These are phyloP conservation scores for Yamadazyma dushanensis DNA, from an alignment of 1,139 yeast genomes.

Conservation along the genomic window DNA sequence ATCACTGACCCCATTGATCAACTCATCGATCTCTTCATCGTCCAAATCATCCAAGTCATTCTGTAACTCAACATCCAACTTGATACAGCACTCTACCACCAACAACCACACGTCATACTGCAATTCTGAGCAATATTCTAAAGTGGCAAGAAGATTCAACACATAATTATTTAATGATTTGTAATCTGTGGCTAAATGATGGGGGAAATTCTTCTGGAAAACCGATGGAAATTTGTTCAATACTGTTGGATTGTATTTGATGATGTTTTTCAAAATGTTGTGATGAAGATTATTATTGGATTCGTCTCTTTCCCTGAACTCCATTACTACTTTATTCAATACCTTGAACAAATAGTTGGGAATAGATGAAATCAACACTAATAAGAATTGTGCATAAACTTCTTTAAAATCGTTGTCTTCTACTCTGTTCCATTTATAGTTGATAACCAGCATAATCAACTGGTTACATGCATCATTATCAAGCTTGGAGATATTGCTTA, in stretches of 20 bases:
- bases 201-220: conserved; percentile 69
- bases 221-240: conserved; percentile 62
- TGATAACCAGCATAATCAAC: conserved; percentile 35
- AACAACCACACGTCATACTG: conserved; percentile 77
- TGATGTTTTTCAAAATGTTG: conserved; percentile 58
- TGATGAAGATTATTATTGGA: conserved; percentile 51
- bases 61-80: conserved; percentile 91
- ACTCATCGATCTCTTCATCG: conserved; percentile 74
- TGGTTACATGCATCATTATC: conserved; percentile 37
- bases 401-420: conserved; percentile 33
- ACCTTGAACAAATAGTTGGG: conserved; percentile 91
- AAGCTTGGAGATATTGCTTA: conserved; percentile 38
- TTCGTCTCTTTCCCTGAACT: conserved; percentile 39
- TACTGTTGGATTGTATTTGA: conserved; percentile 79
- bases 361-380: conserved; percentile 76
- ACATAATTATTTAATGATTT: conserved; percentile 62
- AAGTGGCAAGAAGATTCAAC: conserved; percentile 56
- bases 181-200: conserved; percentile 62
- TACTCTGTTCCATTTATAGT: conserved; percentile 58
- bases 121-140: conserved; percentile 73
- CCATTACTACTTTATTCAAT: conserved; percentile 61
- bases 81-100: conserved; percentile 75
- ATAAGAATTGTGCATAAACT: conserved; percentile 66
- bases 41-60: conserved; percentile 79
- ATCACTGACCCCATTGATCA: conserved; percentile 54